Evolutionary conservation across 2,329 filamentous ascomycete genomes (phyloP), one percentile per base, ranked within the genome.

Genomic region (Chaetoscypha palmicola): DNA sequence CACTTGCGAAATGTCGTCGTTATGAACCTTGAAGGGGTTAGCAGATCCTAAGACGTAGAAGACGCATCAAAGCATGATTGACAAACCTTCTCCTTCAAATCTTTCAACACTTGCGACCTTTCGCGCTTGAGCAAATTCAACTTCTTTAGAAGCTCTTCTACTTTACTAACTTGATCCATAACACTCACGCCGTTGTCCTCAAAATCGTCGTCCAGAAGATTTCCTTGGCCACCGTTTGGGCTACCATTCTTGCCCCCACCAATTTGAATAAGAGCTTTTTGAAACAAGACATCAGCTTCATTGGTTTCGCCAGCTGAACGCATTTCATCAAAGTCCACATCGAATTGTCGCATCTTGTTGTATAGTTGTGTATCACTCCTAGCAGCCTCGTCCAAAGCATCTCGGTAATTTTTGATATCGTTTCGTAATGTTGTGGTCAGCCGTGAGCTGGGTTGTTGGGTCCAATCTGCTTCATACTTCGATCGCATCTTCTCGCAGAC

Each of bases 401-500:
- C 85, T 22, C 83, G 79, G 60, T 97, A 96, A 58, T 84, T 91
- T 49, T 84, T 76, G 41, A 97, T 84, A 61, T 98, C 92, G 46
- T 80, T 83, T 43, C 90, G 78, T 38, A 98, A 68, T 0, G 91
- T 97, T 3, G 86, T 81, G 1, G 91, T 98, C 31, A 98, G 74
- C 45, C 87, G 76, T 23, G 86, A 87, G 62, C 91, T 97, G 9
- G 92, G 92, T 59, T 98, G 92, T 59, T 98, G 92, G 14, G 88
- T 95, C 92, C 92, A 98, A 43, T 97, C 91, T 21, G 74, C 76
- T 43, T 91, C 90, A 62, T 97, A 97, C 63, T 98, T 98, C 10
- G 89, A 94, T 36, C 92, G 79, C 92, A 98, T 98, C 71, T 97
- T 98, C 64, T 98, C 92, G 63, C 92, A 98, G 0, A 97, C 87